Evolutionary conservation across 2,329 filamentous ascomycete species (phyloP), one percentile per base, ranked within the genome.

Genomic region (Cercospora sp.): DNA sequence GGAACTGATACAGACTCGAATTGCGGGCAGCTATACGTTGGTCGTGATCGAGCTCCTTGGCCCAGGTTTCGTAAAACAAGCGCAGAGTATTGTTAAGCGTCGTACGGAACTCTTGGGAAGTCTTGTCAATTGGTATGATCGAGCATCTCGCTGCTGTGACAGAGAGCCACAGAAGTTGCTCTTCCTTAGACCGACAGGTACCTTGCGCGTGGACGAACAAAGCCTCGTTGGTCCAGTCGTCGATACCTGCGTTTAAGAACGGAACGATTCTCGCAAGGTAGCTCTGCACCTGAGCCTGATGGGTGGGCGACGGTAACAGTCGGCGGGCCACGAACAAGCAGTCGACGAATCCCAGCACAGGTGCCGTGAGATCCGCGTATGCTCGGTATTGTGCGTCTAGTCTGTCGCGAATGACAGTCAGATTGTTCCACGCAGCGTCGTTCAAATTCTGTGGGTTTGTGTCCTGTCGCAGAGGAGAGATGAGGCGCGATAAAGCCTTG

Each of bases 321-420:
- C 67, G 53, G 16, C 69, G 69, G 7, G 71, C 69, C 5, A 76
- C 64, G 8, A 72, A 87, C 9, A 98, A 82, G 72, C 92, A 92
- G 67, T 91, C 88, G 53, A 98, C 83, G 70, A 97, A 91, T 63
- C 91, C 92, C 55, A 93, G 84, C 10, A 93, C 86, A 3, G 93
- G 94, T 55, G 87, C 84, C 0, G 91, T 91, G 73, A 98, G 87
- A 76, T 99, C 95, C 69, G 93, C 91, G 75, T 97, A 98, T 13
- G 89, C 88, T 45, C 89, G 86, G 76, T 93, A 96, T 39, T 88
- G 85, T 31, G 87, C 83, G 1, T 84, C 85, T 7, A 99, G 84
- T 55, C 94, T 87, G 64, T 85, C 82, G 60, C 91, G 87, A 45
- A 97, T 87, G 69, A 91, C 88, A 6, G 33, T 86, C 60, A 67